phyloP scores from a whole-genome alignment of 345 rosid genomes.

The Syzygium oleosum region DNA sequence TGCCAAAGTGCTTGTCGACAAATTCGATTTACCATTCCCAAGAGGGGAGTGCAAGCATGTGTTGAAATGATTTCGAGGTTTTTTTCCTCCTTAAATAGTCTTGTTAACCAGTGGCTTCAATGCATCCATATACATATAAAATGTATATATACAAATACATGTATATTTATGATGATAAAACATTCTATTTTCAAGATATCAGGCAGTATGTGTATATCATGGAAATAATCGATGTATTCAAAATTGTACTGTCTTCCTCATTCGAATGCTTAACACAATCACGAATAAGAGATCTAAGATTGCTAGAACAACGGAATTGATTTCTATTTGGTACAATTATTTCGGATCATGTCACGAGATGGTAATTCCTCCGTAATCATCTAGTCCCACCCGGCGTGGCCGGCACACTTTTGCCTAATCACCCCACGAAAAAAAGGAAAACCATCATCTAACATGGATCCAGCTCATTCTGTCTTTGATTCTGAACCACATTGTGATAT shows the following conservation, averaged over 20 bases:
- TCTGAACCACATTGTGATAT: neutral
- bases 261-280: neutral
- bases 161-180: neutral
- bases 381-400: neutral
- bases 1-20: neutral
- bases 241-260: neutral
- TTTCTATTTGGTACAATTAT: neutral
- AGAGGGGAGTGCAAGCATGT: neutral
- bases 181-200: too few relatives aligned
- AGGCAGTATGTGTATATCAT: rapidly evolving
- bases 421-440: neutral
- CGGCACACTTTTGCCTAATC: neutral
- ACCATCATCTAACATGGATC: neutral
- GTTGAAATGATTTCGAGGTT: neutral
- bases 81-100: neutral
- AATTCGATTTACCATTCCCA: neutral
- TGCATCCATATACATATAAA: neutral
- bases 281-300: neutral
- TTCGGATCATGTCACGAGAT: neutral
- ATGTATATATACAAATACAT: neutral
- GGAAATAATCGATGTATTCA: neutral
- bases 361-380: neutral
- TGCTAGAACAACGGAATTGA: neutral
- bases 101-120: neutral
- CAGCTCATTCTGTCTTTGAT: neutral